phyloP scores from a whole-genome alignment of 2,329 filamentous ascomycete genomes.

The Diplodia seriata region DNA sequence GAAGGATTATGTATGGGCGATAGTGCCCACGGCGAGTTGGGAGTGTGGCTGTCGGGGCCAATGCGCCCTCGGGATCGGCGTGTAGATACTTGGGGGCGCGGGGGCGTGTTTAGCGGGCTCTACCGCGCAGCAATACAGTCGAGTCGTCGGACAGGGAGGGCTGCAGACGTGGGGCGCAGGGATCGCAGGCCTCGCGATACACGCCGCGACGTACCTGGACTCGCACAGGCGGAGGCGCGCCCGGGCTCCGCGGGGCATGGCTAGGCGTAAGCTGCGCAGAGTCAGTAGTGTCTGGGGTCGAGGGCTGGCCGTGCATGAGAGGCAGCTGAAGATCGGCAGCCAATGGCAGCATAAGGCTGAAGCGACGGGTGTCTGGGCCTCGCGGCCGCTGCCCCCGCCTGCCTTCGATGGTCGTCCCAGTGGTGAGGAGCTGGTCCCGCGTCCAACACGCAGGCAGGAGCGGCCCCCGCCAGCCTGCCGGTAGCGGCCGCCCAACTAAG shows the following conservation, averaged over 20 bases:
- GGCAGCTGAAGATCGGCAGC: constrained; percentile 9
- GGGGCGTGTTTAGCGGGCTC: background rate
- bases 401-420: background rate
- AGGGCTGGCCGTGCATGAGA: no score
- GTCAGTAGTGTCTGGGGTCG: constrained; percentile 14
- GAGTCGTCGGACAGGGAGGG: background rate
- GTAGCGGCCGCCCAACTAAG: constrained; percentile 5
- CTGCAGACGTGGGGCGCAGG: background rate
- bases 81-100: constrained; percentile 21
- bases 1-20: constrained; percentile 27
- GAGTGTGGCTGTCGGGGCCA: constrained; percentile 10
- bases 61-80: constrained; percentile 22
- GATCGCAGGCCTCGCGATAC: constrained; percentile 12
- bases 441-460: background rate
- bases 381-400: background rate
- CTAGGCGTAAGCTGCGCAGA: constrained; percentile 23
- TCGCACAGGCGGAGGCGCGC: constrained; percentile 6
- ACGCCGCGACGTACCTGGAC: constrained; percentile 16
- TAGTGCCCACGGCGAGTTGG: background rate
- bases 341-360: constrained; percentile 28
- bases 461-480: constrained; percentile 2
- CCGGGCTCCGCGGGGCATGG: constrained; percentile 1
- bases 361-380: constrained; percentile 15
- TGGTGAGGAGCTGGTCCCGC: background rate
- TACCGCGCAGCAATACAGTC: background rate